Conservation (phyloP, 192 early-diverging fungal genomes). For the Pilaira anomala region DNA sequence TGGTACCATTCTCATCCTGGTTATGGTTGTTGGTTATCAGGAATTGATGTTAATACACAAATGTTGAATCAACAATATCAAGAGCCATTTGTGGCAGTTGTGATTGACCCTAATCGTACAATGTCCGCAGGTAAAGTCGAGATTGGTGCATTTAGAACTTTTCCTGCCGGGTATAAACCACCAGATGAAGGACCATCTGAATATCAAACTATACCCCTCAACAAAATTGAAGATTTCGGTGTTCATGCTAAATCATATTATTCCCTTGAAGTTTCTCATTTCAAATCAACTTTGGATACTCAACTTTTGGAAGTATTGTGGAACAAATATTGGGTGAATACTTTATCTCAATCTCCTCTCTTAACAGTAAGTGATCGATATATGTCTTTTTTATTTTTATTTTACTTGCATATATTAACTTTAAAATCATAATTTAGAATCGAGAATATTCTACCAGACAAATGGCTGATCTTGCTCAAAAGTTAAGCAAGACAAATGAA, state of each 20-base stretch:
- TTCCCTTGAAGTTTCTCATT: slow-evolving; percentile 84
- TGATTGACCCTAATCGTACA: slow-evolving; percentile 98
- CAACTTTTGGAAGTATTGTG: slow-evolving; percentile 88
- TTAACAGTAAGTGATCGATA: slow-evolving; percentile 58
- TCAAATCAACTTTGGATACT: slow-evolving; percentile 88
- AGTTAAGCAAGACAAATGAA: slow-evolving; percentile 73
- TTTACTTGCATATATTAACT: neutral
- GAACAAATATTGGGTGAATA: slow-evolving; percentile 99
- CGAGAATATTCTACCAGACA: slow-evolving; percentile 76
- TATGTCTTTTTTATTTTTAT: neutral
- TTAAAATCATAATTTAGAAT: slow-evolving; percentile 61
- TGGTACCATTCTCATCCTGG: slow-evolving; percentile 99
- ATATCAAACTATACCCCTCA: slow-evolving; percentile 88
- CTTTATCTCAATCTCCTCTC: slow-evolving; percentile 88
- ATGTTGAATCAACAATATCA: slow-evolving; percentile 92
- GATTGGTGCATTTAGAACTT: slow-evolving; percentile 98
- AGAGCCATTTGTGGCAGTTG: slow-evolving; percentile 94
- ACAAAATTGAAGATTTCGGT: slow-evolving; percentile 98
- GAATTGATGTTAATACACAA: slow-evolving; percentile 96
- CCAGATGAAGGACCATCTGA: slow-evolving; percentile 75
- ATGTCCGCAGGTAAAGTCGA: slow-evolving; percentile 96
- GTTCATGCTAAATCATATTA: slow-evolving; percentile 92
- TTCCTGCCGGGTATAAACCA: slow-evolving; percentile 82
- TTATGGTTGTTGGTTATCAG: slow-evolving; percentile 99
- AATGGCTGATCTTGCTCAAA: slow-evolving; percentile 78